Evolutionary conservation across 805 yeast species (phyloP).

Genomic region (Candida arabinofermentans): DNA sequence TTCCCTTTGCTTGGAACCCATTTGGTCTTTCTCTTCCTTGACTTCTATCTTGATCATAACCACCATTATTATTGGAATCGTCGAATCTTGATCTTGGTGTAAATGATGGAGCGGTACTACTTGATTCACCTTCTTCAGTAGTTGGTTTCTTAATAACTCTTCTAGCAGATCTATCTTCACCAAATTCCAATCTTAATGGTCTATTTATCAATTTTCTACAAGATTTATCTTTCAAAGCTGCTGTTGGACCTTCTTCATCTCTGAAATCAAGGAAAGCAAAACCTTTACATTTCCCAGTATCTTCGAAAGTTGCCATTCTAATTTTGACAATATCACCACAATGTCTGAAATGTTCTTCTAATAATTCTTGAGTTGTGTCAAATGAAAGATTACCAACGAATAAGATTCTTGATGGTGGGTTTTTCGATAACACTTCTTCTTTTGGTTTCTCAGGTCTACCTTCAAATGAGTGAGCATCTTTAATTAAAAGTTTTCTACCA

Average conservation of each 20-base stretch:
- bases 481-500: slow-evolving; percentile 83
- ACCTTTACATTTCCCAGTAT: slow-evolving; percentile 93
- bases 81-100: slow-evolving; percentile 4
- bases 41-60: slow-evolving; percentile 5
- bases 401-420: slow-evolving; percentile 84
- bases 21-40: slow-evolving; percentile 17
- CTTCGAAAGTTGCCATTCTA: slow-evolving; percentile 98
- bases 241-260: slow-evolving; percentile 75
- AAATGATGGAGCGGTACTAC: background rate
- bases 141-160: slow-evolving; percentile 18
- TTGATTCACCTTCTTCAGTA: slow-evolving; percentile 2
- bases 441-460: slow-evolving; percentile 72
- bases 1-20: slow-evolving; percentile 27
- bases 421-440: slow-evolving; percentile 48
- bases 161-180: slow-evolving; percentile 79
- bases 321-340: slow-evolving; percentile 83
- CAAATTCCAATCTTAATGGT: slow-evolving; percentile 81
- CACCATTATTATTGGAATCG: background rate
- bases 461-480: slow-evolving; percentile 73
- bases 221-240: slow-evolving; percentile 69
- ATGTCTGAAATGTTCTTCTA: slow-evolving; percentile 80
- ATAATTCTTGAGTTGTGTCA: slow-evolving; percentile 78
- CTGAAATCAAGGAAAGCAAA: slow-evolving; percentile 89
- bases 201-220: slow-evolving; percentile 68
- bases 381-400: slow-evolving; percentile 93